phyloP scores from a whole-genome alignment of 495 filamentous ascomycete genomes.

The Xylaria venustula region DNA sequence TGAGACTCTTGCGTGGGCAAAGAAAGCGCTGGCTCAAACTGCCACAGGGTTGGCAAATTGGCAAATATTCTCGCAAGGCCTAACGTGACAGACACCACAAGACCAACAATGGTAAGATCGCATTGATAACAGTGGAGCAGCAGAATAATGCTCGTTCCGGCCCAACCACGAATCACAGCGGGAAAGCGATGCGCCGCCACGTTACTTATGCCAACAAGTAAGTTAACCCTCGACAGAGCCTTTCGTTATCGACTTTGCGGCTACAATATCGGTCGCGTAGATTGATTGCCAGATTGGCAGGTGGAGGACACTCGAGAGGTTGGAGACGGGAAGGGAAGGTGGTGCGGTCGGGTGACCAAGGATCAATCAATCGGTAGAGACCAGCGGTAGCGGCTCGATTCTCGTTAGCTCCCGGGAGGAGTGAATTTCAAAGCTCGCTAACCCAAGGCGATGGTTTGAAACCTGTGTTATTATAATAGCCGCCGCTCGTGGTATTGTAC shows the following conservation, averaged over 20 bases:
- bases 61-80: not conserved
- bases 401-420: not conserved
- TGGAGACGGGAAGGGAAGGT: not conserved
- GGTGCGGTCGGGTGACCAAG: not conserved
- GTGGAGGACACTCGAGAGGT: not conserved
- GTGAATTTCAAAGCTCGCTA: not conserved
- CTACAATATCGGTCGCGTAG: no score
- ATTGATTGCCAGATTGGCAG: not conserved
- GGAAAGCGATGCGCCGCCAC: not conserved
- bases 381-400: not conserved
- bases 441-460: not conserved
- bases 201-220: not conserved
- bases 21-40: not conserved
- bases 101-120: not conserved
- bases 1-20: constrained; percentile 1
- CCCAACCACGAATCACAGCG: not conserved
- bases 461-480: not conserved
- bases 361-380: not conserved
- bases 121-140: not conserved
- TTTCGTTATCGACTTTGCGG: not conserved
- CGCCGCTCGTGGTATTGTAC: not conserved
- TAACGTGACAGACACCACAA: not conserved
- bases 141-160: not conserved
- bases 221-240: no score
- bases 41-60: not conserved